Evolutionary conservation across 768 basidiomycete species (phyloP).

Genomic region (Scleroderma bovista): DNA sequence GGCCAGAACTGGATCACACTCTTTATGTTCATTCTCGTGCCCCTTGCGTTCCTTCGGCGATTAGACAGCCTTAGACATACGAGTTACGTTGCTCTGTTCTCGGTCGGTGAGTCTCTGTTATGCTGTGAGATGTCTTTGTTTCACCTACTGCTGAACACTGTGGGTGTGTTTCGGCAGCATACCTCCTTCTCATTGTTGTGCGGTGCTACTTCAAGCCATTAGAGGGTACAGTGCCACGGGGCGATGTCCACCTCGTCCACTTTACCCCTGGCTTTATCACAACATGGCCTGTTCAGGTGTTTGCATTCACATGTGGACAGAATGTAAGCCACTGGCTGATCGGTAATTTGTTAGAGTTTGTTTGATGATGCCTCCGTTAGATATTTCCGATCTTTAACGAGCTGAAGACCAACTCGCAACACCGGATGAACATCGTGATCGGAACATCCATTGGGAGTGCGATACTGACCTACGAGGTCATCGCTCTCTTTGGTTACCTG

Average conservation of each 20-base stretch:
- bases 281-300: slow-evolving; percentile 90
- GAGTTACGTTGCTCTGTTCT: slow-evolving; percentile 86
- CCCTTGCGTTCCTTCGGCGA: slow-evolving; percentile 76
- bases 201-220: slow-evolving; percentile 74
- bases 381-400: slow-evolving; percentile 95
- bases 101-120: slow-evolving; percentile 59
- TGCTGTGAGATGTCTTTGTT: slow-evolving; percentile 1
- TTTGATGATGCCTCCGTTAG: slow-evolving; percentile 35
- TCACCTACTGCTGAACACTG: not conserved
- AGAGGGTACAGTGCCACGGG: slow-evolving; percentile 53
- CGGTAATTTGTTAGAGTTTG: not conserved
- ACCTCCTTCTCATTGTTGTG: slow-evolving; percentile 75
- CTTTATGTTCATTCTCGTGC: slow-evolving; percentile 71
- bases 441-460: slow-evolving; percentile 83
- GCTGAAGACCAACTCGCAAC: slow-evolving; percentile 72
- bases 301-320: slow-evolving; percentile 89
- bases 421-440: slow-evolving; percentile 83
- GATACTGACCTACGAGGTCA: slow-evolving; percentile 79
- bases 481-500: slow-evolving; percentile 85
- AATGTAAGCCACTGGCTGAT: slow-evolving; percentile 56
- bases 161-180: slow-evolving; percentile 40
- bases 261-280: slow-evolving; percentile 75
- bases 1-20: slow-evolving; percentile 81
- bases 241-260: slow-evolving; percentile 66
- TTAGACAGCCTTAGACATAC: slow-evolving; percentile 86